Evolutionary conservation across 495 filamentous ascomycete genomes (phyloP).

Genomic region (Talaromyces nanjingensis): DNA sequence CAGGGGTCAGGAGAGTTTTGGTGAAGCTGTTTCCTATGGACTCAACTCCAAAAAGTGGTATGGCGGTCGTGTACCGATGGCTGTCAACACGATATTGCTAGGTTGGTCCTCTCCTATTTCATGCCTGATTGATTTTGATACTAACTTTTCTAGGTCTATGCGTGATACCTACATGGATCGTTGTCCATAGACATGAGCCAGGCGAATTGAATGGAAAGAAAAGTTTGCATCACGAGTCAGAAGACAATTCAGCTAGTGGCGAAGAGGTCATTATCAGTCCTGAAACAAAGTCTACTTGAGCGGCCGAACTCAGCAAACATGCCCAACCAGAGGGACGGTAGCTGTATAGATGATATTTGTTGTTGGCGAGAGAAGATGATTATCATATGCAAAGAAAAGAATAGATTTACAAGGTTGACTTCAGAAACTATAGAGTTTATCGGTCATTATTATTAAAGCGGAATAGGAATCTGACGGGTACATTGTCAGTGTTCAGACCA

Average conservation of each 20-base stretch:
- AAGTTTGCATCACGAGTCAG: background rate
- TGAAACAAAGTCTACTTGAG: background rate
- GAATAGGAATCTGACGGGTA: background rate
- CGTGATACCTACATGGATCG: conserved; percentile 27
- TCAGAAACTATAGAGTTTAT: background rate
- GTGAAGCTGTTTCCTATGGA: conserved; percentile 54
- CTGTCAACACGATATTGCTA: conserved; percentile 42
- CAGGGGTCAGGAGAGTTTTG: conserved; percentile 54
- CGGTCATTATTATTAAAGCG: background rate
- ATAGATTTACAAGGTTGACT: background rate
- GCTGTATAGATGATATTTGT: background rate
- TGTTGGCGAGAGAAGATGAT: background rate
- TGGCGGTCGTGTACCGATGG: conserved; percentile 40
- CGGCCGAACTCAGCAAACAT: background rate
- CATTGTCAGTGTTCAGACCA: background rate
- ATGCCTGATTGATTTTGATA: background rate
- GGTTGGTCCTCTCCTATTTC: conserved; percentile 17
- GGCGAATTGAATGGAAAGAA: background rate
- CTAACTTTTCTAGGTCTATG: conserved; percentile 10
- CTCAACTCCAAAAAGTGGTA: conserved; percentile 41
- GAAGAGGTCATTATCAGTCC: background rate
- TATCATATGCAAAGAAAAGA: background rate
- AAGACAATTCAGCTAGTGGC: background rate
- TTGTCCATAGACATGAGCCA: conserved; percentile 9
- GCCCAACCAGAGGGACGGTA: background rate